phyloP scores from a whole-genome alignment of 495 filamentous ascomycete genomes.

The Podospora pseudoanserina region DNA sequence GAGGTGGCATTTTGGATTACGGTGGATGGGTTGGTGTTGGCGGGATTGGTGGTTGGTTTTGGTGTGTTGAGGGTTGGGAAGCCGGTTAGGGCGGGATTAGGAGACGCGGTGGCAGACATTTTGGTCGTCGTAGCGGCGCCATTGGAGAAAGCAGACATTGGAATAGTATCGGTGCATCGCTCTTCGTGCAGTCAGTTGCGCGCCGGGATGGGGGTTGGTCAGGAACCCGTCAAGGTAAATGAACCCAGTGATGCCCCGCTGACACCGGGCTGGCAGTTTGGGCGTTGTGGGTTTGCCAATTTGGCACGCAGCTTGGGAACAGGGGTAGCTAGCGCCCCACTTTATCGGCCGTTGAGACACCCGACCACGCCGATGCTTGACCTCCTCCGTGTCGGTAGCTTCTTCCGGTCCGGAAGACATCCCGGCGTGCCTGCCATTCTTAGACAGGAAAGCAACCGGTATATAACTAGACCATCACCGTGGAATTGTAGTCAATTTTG shows the following conservation, averaged over 20 bases:
- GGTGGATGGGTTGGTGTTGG: slow-evolving; percentile 22
- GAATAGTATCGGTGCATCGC: neutral
- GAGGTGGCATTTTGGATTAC: slow-evolving; percentile 65
- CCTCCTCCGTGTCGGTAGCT: neutral
- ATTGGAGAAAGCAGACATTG: slow-evolving; percentile 41
- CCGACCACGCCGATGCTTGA: slow-evolving; percentile 1
- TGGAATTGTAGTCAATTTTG: neutral
- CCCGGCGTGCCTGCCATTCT: neutral
- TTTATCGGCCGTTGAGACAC: slow-evolving; percentile 3
- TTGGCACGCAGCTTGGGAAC: slow-evolving; percentile 3
- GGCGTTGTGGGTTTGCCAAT: slow-evolving; percentile 5
- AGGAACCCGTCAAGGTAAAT: neutral
- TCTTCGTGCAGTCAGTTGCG: neutral
- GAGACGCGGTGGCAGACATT: slow-evolving; percentile 26
- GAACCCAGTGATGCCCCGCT: slow-evolving; percentile 2
- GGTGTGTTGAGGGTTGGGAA: slow-evolving; percentile 10
- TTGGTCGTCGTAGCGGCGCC: slow-evolving; percentile 31
- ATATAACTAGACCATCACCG: neutral
- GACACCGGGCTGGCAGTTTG: neutral
- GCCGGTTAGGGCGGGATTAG: slow-evolving; percentile 12
- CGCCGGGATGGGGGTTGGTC: neutral
- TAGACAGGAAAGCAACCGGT: neutral
- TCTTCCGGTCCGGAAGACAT: neutral
- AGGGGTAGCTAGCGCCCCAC: slow-evolving; percentile 5
- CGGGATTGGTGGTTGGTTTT: slow-evolving; percentile 7